Percentiles rank a stretch among this genome's conserved stretches.
phyloP scores from a whole-genome alignment of 805 yeast genomes.

The Diddensiella santjacobensis region DNA sequence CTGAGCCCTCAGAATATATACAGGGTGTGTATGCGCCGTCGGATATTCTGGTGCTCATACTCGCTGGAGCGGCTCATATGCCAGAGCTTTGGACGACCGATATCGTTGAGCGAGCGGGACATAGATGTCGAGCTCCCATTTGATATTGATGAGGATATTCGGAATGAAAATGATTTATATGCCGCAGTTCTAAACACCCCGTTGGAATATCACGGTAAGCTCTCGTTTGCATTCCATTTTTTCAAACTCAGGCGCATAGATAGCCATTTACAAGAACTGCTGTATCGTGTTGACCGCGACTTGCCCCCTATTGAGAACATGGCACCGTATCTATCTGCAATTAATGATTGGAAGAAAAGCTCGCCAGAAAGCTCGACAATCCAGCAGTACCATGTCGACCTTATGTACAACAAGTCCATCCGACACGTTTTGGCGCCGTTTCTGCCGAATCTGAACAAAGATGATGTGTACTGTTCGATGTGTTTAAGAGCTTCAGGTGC shows the following conservation, averaged over 20 bases:
- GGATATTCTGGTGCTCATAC: conserved; percentile 85
- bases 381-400: conserved; percentile 8
- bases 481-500: conserved; percentile 7
- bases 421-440: not conserved
- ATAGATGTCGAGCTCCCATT: conserved; percentile 12
- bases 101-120: conserved; percentile 11
- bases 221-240: conserved; percentile 53
- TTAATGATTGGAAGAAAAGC: conserved; percentile 5
- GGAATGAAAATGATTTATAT: conserved; percentile 3
- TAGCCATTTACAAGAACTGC: conserved; percentile 2
- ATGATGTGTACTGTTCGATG: not conserved
- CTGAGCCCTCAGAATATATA: conserved; percentile 42
- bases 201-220: not conserved
- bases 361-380: not conserved
- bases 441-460: conserved; percentile 4
- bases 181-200: not conserved
- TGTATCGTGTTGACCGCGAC: conserved; percentile 9
- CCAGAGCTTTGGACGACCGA: conserved; percentile 48
- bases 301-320: not conserved
- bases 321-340: not conserved
- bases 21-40: conserved; percentile 60
- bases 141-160: conserved; percentile 8
- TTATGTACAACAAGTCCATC: conserved; percentile 11
- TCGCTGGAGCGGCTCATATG: conserved; percentile 80
- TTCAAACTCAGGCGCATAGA: conserved; percentile 40